Base-by-base conservation (phyloP, 495 filamentous ascomycete genomes). In the Lentithecium fluviatile region DNA sequence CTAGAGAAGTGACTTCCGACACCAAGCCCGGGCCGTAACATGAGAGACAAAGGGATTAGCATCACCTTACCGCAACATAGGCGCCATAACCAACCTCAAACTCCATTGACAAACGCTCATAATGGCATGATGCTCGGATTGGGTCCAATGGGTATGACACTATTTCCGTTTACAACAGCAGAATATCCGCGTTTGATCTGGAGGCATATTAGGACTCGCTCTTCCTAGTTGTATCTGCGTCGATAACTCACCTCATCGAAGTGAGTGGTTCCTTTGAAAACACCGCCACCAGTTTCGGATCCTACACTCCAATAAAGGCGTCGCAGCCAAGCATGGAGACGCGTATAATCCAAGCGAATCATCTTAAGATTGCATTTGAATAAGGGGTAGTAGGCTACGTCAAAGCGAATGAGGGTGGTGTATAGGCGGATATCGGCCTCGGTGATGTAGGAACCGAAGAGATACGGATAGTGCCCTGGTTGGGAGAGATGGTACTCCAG, bases 291-390 rank as follows among this genome's bases (percentile, higher is more conserved):
- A 2, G 77, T 79, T 49, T 67, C 66, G 56, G 76, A 74, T 7
- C 81, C 78, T 20, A 82, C 75, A 61, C 85, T 82, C 81, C 85
- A 91, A 73, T 91, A 91, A 37, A 92, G 73, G 32, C 81, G 75
- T 60, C 83, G 74, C 72, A 89, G 75, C 89, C 89, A 91, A 46
- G 72, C 86, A 65, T 91, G 80, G 37, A 91, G 75, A 8, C 73
- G 71, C n/a, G 88, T 88, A 70, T 90, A 92, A 58, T 84, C 86
- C 58, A 78, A 76, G 36, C 86, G 75, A 56, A 90, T 87, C 75
- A 86, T 85, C 60, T 82, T 81, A 32, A 95, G 70, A 70, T 96
- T 96, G 70, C 88, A 91, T 78, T 94, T 95, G 79, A 96, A 96
- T 71, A 94, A 87, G 77, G 92, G 88, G 10, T 92, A 89, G 66